Conservation (phyloP, 768 basidiomycete genomes). For the Tylopilus plumbeoviolaceoides region DNA sequence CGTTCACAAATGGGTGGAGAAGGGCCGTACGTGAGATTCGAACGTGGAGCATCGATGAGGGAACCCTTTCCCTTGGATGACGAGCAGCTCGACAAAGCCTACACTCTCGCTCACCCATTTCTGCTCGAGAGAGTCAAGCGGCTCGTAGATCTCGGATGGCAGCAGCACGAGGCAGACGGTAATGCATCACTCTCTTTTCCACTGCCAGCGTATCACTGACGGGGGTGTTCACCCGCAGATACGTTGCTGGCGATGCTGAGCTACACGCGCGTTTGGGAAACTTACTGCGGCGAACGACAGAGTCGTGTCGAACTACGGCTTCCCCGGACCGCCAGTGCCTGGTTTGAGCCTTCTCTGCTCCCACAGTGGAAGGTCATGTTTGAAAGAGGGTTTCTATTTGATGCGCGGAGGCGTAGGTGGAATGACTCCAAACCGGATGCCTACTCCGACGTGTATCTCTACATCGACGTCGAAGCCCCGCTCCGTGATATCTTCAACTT, state of each 20-base stretch:
- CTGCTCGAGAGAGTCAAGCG: background rate
- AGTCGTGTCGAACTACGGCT: background rate
- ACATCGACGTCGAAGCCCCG: conserved; percentile 3
- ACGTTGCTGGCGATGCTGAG: background rate
- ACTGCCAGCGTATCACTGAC: background rate
- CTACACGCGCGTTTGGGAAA: background rate
- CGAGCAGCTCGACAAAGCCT: background rate
- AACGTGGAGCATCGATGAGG: background rate
- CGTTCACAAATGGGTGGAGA: conserved; percentile 5
- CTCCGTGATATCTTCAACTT: conserved; percentile 7
- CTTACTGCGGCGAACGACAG: background rate
- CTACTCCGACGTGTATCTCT: conserved; percentile 7
- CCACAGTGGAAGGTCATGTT: conserved; percentile 2
- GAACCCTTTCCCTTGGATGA: background rate
- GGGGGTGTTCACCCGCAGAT: background rate
- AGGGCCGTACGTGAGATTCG: conserved; percentile 8
- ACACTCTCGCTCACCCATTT: background rate
- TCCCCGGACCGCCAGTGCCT: conserved; percentile 1
- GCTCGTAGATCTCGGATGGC: too few species aligned
- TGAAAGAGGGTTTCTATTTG: background rate
- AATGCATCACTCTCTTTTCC: background rate
- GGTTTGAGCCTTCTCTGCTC: background rate
- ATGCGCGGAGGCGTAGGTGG: background rate
- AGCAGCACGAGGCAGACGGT: background rate
- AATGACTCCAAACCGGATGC: background rate